These are phyloP conservation scores for Mortierella sp. DNA, from an alignment of 371 early-diverging fungal species.

Conservation along the genomic window DNA sequence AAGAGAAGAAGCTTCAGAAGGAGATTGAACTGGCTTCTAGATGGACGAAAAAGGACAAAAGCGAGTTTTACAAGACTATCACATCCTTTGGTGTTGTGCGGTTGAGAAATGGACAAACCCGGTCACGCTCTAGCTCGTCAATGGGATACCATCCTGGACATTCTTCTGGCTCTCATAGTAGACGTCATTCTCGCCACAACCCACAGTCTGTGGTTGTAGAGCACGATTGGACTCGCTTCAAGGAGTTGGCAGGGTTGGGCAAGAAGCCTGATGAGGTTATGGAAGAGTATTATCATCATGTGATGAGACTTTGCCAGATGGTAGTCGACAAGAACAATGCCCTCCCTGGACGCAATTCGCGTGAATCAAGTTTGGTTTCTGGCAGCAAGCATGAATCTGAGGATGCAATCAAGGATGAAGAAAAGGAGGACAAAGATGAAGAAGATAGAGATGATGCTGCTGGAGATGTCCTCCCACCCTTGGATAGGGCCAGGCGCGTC, in stretches of 20 bases:
- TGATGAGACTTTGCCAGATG: constrained; percentile 73
- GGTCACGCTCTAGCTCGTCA: constrained; percentile 24
- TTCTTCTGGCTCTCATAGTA: constrained; percentile 36
- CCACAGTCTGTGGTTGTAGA: constrained; percentile 9
- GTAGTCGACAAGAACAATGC: constrained; percentile 60
- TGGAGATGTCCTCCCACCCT: constrained; percentile 64
- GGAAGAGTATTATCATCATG: constrained; percentile 68
- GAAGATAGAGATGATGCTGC: constrained; percentile 61
- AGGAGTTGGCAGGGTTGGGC: constrained; percentile 73
- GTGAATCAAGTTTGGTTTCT: constrained; percentile 61
- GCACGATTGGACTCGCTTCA: constrained; percentile 79
- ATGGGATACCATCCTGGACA: constrained; percentile 20
- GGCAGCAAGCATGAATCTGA: constrained; percentile 40
- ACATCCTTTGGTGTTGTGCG: constrained; percentile 77
- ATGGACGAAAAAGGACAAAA: constrained; percentile 79
- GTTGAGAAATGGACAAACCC: constrained; percentile 22
- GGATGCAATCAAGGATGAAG: constrained; percentile 51
- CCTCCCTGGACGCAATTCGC: constrained; percentile 51
- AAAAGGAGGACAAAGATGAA: constrained; percentile 58
- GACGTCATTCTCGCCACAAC: constrained; percentile 48
- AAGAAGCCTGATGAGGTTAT: constrained; percentile 81
- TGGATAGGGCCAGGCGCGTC: constrained; percentile 79
- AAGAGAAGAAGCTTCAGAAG: constrained; percentile 60
- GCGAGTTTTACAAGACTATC: constrained; percentile 77
- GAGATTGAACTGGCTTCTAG: constrained; percentile 64